Evolutionary conservation across 176 grass and related monocot species (phyloP).

Genomic region (Rhynchospora pubera): DNA sequence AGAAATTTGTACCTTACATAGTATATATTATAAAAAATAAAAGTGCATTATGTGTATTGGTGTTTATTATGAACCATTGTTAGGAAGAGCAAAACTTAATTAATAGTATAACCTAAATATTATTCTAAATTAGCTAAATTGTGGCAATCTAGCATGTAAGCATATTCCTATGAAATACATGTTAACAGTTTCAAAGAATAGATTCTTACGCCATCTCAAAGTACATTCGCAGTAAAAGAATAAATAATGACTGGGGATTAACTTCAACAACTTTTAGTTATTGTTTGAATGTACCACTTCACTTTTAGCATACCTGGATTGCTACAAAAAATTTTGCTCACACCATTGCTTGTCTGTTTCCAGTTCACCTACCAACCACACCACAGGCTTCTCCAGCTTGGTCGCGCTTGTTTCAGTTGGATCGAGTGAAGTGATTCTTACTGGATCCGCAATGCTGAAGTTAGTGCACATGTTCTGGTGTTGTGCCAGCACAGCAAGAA

Average conservation of each 20-base stretch:
- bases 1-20: too few species aligned
- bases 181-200: too few species aligned
- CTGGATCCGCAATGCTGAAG: not conserved
- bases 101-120: too few species aligned
- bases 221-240: not conserved
- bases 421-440: not conserved
- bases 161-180: too few species aligned
- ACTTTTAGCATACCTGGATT: conserved; percentile 24
- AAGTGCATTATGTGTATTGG: too few species aligned
- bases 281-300: conserved; percentile 32
- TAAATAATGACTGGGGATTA: not conserved
- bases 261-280: not conserved
- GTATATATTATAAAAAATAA: too few species aligned
- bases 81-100: too few species aligned
- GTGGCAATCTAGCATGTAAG: too few species aligned
- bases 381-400: not conserved
- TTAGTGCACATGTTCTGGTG: not conserved
- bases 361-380: not conserved
- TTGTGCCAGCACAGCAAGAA: not conserved
- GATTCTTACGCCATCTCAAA: not conserved
- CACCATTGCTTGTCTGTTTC: conserved; percentile 1
- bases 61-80: too few species aligned
- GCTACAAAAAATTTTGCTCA: too few species aligned
- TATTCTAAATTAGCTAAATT: too few species aligned
- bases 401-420: not conserved